Evolutionary conservation across 2,329 filamentous ascomycete species (phyloP).

Genomic region (Pestalotiopsis sp.): DNA sequence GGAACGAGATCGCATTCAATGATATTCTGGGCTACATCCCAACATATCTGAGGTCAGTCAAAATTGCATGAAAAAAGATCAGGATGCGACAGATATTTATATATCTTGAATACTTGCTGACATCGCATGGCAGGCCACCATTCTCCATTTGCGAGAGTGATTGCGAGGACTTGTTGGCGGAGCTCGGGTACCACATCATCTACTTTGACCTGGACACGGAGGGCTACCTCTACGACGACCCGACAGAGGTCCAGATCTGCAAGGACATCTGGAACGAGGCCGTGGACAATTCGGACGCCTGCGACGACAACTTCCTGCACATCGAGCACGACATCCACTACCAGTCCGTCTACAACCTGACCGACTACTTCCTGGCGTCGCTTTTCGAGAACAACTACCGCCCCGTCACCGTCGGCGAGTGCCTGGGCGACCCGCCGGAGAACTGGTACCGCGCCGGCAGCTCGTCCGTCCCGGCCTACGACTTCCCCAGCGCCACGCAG

Average conservation of each 20-base stretch:
- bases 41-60: constrained; percentile 33
- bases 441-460: constrained; percentile 54
- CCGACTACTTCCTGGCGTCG: constrained; percentile 43
- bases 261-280: constrained; percentile 40
- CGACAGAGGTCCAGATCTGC: constrained; percentile 34
- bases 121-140: constrained; percentile 25
- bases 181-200: constrained; percentile 32
- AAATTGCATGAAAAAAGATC: not conserved
- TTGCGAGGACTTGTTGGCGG: constrained; percentile 29
- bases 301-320: constrained; percentile 31
- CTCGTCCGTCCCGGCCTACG: constrained; percentile 27
- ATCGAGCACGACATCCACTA: constrained; percentile 52
- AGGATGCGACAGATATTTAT: not conserved
- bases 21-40: constrained; percentile 36
- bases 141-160: constrained; percentile 32
- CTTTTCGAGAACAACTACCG: constrained; percentile 44
- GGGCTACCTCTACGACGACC: constrained; percentile 32
- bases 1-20: constrained; percentile 36
- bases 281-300: constrained; percentile 30
- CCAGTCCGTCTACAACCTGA: constrained; percentile 49
- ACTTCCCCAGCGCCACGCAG: constrained; percentile 26
- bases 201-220: constrained; percentile 36
- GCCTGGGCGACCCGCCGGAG: constrained; percentile 49
- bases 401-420: constrained; percentile 58
- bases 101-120: not conserved